Evolutionary conservation across 2,329 filamentous ascomycete genomes (phyloP).

Genomic region (Neopestalotiopsis clavispora): DNA sequence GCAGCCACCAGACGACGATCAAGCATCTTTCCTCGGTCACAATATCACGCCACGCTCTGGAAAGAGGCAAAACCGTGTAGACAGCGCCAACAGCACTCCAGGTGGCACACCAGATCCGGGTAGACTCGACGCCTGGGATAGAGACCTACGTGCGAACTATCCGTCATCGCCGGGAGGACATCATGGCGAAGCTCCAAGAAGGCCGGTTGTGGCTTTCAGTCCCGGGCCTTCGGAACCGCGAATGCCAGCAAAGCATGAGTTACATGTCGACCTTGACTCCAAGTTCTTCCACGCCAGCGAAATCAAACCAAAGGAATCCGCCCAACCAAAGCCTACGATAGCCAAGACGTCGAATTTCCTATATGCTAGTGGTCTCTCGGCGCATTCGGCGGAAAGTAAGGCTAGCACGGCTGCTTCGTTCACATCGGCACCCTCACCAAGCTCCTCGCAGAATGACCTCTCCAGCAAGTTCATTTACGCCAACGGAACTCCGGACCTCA

Average conservation of each 20-base stretch:
- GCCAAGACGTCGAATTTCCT: conserved; percentile 57
- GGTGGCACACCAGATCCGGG: conserved; percentile 61
- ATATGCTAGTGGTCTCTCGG: conserved; percentile 55
- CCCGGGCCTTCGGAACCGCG: conserved; percentile 40
- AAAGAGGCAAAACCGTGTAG: conserved; percentile 71
- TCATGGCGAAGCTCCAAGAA: conserved; percentile 35
- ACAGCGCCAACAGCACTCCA: conserved; percentile 72
- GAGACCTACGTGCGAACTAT: conserved; percentile 33
- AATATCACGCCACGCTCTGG: conserved; percentile 83
- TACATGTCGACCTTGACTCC: conserved; percentile 44
- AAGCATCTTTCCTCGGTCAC: conserved; percentile 61
- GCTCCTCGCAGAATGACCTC: conserved; percentile 42
- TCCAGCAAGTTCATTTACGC: conserved; percentile 77
- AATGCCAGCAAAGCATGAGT: conserved; percentile 32
- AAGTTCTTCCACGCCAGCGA: conserved; percentile 96
- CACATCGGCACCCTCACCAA: conserved; percentile 38
- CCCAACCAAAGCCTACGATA: conserved; percentile 29
- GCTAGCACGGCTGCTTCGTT: conserved; percentile 38
- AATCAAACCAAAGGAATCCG: conserved; percentile 53
- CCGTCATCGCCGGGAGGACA: conserved; percentile 39
- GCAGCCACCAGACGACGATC: conserved; percentile 56
- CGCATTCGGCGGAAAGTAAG: conserved; percentile 43
- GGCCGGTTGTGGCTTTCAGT: conserved; percentile 44
- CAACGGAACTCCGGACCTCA: conserved; percentile 64
- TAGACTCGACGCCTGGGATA: conserved; percentile 49